Conservation (phyloP, 768 basidiomycete species). For the Tylopilus plumbeoviolaceoides region DNA sequence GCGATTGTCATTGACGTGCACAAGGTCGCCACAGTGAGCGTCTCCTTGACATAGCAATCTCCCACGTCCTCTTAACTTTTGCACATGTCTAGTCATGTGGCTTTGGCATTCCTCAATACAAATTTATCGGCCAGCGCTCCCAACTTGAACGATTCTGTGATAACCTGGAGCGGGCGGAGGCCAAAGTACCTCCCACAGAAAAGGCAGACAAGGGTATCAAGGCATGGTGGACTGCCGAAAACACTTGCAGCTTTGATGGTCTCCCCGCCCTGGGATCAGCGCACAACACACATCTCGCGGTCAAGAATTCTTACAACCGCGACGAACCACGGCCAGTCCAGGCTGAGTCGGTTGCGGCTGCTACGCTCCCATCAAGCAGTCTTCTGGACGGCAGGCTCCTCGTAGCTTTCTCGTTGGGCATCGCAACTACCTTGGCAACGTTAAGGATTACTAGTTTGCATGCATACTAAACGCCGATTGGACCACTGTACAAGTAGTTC, state of each 20-base stretch:
- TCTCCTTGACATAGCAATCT: not conserved
- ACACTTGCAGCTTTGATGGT: conserved; percentile 52
- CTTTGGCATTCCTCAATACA: conserved; percentile 57
- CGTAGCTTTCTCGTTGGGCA: conserved; percentile 30
- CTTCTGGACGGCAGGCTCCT: conserved; percentile 11
- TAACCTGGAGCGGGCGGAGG: conserved; percentile 42
- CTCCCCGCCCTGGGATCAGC: conserved; percentile 44
- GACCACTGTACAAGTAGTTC: too few species aligned
- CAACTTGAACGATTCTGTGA: conserved; percentile 45
- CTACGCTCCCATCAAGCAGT: not conserved
- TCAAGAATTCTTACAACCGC: conserved; percentile 23
- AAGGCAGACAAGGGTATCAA: conserved; percentile 43
- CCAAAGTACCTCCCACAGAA: conserved; percentile 14
- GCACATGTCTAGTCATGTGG: conserved; percentile 56
- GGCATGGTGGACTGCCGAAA: conserved; percentile 51
- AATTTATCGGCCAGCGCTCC: conserved; percentile 52
- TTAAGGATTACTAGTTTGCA: conserved; percentile 9
- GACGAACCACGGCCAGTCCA: conserved; percentile 8
- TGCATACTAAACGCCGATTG: not conserved
- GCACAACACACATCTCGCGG: conserved; percentile 10
- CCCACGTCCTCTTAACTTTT: not conserved
- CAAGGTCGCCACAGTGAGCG: conserved; percentile 49
- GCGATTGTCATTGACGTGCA: conserved; percentile 58
- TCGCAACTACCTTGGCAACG: conserved; percentile 17
- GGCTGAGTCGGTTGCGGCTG: not conserved